A percentile compares a stretch with the other conserved stretches of the same genome.
Conservation (phyloP, 441 rosid genomes). For the Melastoma candidum region DNA sequence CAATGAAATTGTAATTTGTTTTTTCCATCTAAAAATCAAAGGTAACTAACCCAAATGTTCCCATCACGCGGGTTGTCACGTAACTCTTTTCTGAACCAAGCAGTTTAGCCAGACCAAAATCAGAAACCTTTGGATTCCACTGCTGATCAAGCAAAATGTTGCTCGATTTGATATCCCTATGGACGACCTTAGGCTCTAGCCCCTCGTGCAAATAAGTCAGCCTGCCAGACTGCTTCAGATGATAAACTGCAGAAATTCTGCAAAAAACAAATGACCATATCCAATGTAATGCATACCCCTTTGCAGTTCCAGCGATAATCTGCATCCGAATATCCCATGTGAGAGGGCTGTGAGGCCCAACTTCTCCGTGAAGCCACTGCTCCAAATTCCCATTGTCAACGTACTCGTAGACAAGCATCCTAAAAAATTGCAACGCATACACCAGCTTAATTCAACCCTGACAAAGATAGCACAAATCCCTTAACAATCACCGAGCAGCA, state of each 20-base stretch:
- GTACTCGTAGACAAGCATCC: constrained; percentile 83
- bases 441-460: background rate
- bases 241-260: background rate
- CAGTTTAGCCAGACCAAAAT: constrained; percentile 88
- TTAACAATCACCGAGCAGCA: no score
- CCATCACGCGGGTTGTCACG: constrained; percentile 92
- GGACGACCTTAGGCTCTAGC: constrained; percentile 91
- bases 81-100: constrained; percentile 71
- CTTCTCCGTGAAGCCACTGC: constrained; percentile 92
- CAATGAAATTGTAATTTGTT: background rate
- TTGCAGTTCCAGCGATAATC: constrained; percentile 71
- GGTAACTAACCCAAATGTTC: constrained; percentile 66
- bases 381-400: constrained; percentile 84
- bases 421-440: constrained; percentile 12
- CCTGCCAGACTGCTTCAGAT: constrained; percentile 18
- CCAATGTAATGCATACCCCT: constrained; percentile 35
- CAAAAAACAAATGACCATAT: background rate
- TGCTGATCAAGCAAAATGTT: constrained; percentile 82
- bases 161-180: constrained; percentile 84
- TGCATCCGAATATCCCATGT: constrained; percentile 87
- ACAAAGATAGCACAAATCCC: background rate
- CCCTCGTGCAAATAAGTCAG: constrained; percentile 86
- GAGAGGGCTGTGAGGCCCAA: constrained; percentile 68
- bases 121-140: constrained; percentile 88
- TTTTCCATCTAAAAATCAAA: background rate